Base-by-base conservation (phyloP, 441 rosid genomes). In the Adansonia grandidieri region DNA sequence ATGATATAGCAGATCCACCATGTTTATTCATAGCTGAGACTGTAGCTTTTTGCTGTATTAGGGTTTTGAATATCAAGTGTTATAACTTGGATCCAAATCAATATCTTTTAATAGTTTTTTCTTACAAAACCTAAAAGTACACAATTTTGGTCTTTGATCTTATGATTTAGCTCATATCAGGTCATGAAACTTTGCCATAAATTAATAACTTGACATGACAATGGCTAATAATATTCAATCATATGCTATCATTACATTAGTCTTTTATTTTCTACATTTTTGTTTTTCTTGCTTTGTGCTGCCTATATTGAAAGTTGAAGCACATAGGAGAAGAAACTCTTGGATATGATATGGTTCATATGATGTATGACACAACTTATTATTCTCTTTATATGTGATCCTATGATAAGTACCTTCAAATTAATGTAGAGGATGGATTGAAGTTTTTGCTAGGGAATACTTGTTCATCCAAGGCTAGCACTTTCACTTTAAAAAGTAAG, bases 1-100 rank as follows among this genome's bases (percentile, higher is more conserved):
- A 24, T 24, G 28, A 58, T 58, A 32, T 6, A 58, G 6, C 51
- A 42, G 71, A 66, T 42, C 71, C 42, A n/a, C 28, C 71, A 17
- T 15, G 8, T 6, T 65, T 17, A 6, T 65, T 6, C 19, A 7
- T 3, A n/a, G 44, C 24, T n/a, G 20, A 66, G 17, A 66, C 28
- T 44, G 51, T 66, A 44, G 8, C 42, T 61, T 24, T 56, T 57
- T 57, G 62, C 9, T 62, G 20, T 9, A 54, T 56, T 79, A 73
- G 81, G 81, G 61, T 56, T 79, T 63, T 54, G 14, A 71, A 22
- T 44, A 40, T 78, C 72, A 67, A 0, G 53, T 8, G 28, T 22
- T 72, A 54, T 37, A 45, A 32, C 54, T 47, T 44, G 10, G 7
- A 47, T 28, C 9, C 22, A 58, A 3, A 1, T 17, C 14, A n/a